Evolutionary conservation across 2,329 filamentous ascomycete genomes (phyloP), one percentile per base, ranked within the genome.

Genomic region (Furcasterigmium sp.): DNA sequence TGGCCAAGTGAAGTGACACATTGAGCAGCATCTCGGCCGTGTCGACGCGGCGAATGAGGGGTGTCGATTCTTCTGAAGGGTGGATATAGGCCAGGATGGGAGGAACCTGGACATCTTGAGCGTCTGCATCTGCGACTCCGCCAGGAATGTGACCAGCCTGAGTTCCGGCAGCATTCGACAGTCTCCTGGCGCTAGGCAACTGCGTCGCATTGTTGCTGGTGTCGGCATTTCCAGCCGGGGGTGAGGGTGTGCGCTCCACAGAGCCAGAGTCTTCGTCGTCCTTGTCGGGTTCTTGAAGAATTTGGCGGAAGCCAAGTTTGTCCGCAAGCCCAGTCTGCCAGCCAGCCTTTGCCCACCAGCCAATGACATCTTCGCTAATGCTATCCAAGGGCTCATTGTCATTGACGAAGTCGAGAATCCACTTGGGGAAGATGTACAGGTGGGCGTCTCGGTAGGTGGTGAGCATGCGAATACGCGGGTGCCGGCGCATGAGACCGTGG

Each of bases 331-430:
- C 87, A 3, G 78, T 72, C 62, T 97, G 91, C 93, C 93, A 98
- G 43, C 83, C 82, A 1, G 91, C 82, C 62, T 97, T 97, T 26
- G 91, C 88, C 90, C 91, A 95, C 86, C 88, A 95, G 7, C 91
- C 90, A 14, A 97, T 72, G 6, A 96, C 81, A 56, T 97, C 91
- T 61, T 97, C 91, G 25, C 86, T 87, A 38, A 98, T 82, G 44
- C 84, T 94, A 55, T 95, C 87, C 49, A 98, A 80, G 10, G 78
- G 82, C 23, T 91, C 84, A 55, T 96, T 94, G 48, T 76, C 72
- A 45, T 80, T 78, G 34, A 94, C 80, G 61, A 95, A 86, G 42
- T 94, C 84, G 56, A 95, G 78, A 8, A 95, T 78, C 91, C 93
- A 97, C 52, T 81, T 82, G 0, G 93, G 93, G 52, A 98, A 87